Evolutionary conservation across 257 asterid genomes (phyloP), one percentile per base, ranked within the genome.

Genomic region (Datura wrightii): DNA sequence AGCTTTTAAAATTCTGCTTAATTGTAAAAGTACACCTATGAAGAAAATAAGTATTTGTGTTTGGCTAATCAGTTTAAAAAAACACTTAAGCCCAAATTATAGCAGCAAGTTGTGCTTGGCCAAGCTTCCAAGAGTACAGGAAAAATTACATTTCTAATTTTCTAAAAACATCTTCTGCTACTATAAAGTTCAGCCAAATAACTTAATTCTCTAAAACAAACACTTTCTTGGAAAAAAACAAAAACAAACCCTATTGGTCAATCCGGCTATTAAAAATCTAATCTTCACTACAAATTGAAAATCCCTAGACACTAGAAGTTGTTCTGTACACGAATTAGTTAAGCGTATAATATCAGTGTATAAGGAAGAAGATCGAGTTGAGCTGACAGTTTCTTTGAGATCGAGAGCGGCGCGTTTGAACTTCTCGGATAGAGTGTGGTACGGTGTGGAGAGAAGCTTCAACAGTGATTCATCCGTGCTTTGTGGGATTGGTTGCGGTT

Each of bases 301-400:
- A 39, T 39, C 42, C 42, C 42, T 39, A 39, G 4, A 4, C 42
- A 39, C 4, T 39, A 4, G 63, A 56, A 56, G 63, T 16, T 24
- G 63, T 58, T 9, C 63, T 18, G 10, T 58, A 16, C 63, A 58
- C 19, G 31, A 18, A 58, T 58, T 18, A 58, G 63, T 18, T 16
- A 58, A 18, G 31, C 53, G 13, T 48, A 48, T 48, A 6, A 44
- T 7, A 44, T 44, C 6, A 5, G 53, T 48, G 53, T 48, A 48
- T 7, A 48, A 42, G 37, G 2, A 71, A 71, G 59, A 72, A 71
- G 14, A 44, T 44, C 10, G 6, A 24, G 76, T 50, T 31, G 31
- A 24, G 11, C 18, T 2, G 85, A 92, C 93, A 31, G 95, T 89
- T 89, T 94, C 94, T 86, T 94, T 94, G 81, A 93, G 90, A 86